These are phyloP conservation scores for Lipomyces chichibuensis DNA, from an alignment of 805 yeast species.

Conservation along the genomic window DNA sequence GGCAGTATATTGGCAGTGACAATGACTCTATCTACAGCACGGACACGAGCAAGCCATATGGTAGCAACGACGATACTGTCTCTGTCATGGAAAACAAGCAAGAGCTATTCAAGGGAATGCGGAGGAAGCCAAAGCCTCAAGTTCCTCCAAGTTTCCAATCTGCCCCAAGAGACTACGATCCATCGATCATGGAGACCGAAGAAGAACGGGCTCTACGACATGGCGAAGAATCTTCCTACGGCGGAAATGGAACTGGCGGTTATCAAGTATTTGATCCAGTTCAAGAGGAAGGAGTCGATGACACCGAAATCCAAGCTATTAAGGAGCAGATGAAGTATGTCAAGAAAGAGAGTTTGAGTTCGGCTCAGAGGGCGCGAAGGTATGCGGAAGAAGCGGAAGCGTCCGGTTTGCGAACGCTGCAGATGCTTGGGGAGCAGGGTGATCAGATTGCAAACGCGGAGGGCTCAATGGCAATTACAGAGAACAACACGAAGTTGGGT, in stretches of 20 bases:
- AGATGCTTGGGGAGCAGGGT: constrained; percentile 91
- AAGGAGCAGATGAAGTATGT: constrained; percentile 80
- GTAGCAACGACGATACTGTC: background rate
- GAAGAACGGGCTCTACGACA: constrained; percentile 25
- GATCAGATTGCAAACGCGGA: constrained; percentile 83
- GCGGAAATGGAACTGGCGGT: constrained; percentile 9
- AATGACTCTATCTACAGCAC: background rate
- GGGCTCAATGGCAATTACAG: constrained; percentile 71
- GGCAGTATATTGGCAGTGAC: background rate
- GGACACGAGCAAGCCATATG: background rate
- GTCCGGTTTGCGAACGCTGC: constrained; percentile 79
- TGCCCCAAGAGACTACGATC: constrained; percentile 25
- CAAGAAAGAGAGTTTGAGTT: constrained; percentile 82
- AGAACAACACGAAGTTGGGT: constrained; percentile 79
- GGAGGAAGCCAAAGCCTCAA: constrained; percentile 2
- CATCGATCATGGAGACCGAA: constrained; percentile 36
- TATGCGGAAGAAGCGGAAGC: constrained; percentile 73
- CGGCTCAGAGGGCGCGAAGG: constrained; percentile 79
- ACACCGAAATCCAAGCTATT: constrained; percentile 85
- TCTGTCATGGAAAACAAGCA: background rate
- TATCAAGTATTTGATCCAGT: constrained; percentile 11
- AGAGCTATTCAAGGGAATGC: background rate
- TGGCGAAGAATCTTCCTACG: constrained; percentile 1
- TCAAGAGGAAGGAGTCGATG: constrained; percentile 52
- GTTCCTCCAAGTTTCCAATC: background rate